Evolutionary conservation across 306 rosid genomes (phyloP).

Genomic region (Dalbergia cochinchinensis): DNA sequence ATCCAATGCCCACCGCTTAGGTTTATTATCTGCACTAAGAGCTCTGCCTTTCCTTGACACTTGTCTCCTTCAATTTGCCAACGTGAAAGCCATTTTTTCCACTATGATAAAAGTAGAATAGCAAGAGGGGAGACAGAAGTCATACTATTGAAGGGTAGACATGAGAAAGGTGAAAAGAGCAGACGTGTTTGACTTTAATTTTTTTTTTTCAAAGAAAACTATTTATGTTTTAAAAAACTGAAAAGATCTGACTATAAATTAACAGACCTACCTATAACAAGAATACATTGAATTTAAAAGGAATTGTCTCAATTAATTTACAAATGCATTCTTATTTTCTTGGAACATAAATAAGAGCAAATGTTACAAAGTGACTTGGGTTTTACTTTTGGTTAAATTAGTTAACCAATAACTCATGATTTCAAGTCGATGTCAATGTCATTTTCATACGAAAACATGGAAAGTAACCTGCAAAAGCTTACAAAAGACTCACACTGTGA

Average conservation of each 20-base stretch:
- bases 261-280: too few relatives aligned
- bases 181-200: too few relatives aligned
- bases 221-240: too few relatives aligned
- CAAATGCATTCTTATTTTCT: not conserved
- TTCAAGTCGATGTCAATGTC: not conserved
- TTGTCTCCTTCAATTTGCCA: constrained; percentile 74
- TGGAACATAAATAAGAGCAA: not conserved
- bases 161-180: constrained; percentile 7
- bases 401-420: not conserved
- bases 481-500: constrained; percentile 62
- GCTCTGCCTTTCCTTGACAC: constrained; percentile 69
- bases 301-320: not conserved
- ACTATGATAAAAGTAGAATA: constrained; percentile 44
- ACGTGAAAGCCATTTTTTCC: constrained; percentile 81
- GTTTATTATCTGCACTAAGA: constrained; percentile 73
- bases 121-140: too few relatives aligned
- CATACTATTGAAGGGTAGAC: too few relatives aligned
- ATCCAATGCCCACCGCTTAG: constrained; percentile 60
- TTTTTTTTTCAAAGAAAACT: too few relatives aligned
- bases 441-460: not conserved
- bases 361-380: not conserved
- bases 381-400: too few relatives aligned
- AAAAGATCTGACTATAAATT: too few relatives aligned
- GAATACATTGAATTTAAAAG: not conserved
- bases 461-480: not conserved